Base-by-base conservation (phyloP, 257 asterid species). In the Przewalskia tangutica region DNA sequence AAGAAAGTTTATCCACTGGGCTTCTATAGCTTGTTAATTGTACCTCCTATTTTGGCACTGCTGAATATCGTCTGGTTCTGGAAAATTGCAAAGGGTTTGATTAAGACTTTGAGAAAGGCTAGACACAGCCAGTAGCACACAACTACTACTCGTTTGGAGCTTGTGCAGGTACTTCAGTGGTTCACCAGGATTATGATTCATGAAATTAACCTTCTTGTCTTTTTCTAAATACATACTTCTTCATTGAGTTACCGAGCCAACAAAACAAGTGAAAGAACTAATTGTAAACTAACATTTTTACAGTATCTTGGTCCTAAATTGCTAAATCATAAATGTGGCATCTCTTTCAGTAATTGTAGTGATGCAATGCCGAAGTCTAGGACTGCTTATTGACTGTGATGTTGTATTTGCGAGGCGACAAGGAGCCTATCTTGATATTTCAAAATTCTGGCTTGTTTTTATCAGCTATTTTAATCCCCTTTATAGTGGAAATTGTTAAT, bases 31-130 rank as follows among this genome's bases (percentile, higher is more conserved):
- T 83, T 92, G 91, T 84, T 94, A 1, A 17, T 87, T 3, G 89
- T 90, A 48, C 90, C 97, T 76, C 94, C 97, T 0, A 88, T 85
- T 84, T 65, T 95, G 59, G 78, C 96, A 8, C 11, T 83, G 87
- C 86, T 95, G 97, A 95, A 93, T 18, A 2, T 85, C 6, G 82
- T 92, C 85, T 95, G 98, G 99, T 95, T 95, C 66, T 89, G 95
- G 95, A 95, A 92, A 87, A 94, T 95, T 0, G 84, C 92, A 20
- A 89, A 36, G 88, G 99, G 99, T 83, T 82, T 94, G 94, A 82
- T 94, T 11, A 94, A 90, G 84, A 93, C 95, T 32, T 87, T 95
- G 91, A 88, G 82, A 53, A 92, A 91, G 89, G 89, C 93, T 54
- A 82, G 89, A 84, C 90, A 93, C 88, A 83, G 83, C 77, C 82